Evolutionary conservation across 2,329 filamentous ascomycete species (phyloP), one percentile per base, ranked within the genome.

Genomic region (Botryotinia globosa): DNA sequence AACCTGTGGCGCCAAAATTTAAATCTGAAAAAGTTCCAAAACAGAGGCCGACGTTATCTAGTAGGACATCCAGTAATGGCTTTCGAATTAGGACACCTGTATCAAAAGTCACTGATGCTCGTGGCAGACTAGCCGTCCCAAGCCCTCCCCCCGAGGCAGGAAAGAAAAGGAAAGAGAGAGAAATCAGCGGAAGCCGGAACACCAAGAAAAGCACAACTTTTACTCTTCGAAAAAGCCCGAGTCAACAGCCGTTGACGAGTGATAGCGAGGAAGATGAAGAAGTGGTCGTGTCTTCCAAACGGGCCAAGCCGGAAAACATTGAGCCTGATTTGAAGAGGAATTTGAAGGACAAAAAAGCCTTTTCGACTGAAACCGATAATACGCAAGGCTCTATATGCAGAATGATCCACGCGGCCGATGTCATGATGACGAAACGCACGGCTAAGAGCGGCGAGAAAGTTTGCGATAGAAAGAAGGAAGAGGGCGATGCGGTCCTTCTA

Each of bases 401-500:
- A 22, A 79, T 90, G 73, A 86, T 91, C 42, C 88, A 91, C 76
- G 88, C 88, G 7, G 85, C 85, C 7, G 84, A 89, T 75, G 84
- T 90, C 22, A 71, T 34, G 86, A 86, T 62, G 80, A 86, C 34
- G 82, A 83, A 70, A 63, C 82, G 84, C 9, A 86, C 85, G 59
- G 88, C 86, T 73, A 84, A 85, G 42, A 85, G 85, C 1, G 84
- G 85, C 20, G 83, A 87, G 73, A 84, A 54, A 16, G 45, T 39
- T 84, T 56, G 83, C 85, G 4, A 82, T 83, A 71, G 48, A n/a
- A 65, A 54, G 66, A 54, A 54, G 65, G 51, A 59, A 18, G 82
- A 84, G 65, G 84, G 89, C 73, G 85, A 90, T 10, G 83, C 82
- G 18, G 88, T 97, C 73, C 85, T 90, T 79, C 83, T 98, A 77